Conservation (phyloP, 225 moss, liverwort and hornwort species). For the Polytrichum commune region DNA sequence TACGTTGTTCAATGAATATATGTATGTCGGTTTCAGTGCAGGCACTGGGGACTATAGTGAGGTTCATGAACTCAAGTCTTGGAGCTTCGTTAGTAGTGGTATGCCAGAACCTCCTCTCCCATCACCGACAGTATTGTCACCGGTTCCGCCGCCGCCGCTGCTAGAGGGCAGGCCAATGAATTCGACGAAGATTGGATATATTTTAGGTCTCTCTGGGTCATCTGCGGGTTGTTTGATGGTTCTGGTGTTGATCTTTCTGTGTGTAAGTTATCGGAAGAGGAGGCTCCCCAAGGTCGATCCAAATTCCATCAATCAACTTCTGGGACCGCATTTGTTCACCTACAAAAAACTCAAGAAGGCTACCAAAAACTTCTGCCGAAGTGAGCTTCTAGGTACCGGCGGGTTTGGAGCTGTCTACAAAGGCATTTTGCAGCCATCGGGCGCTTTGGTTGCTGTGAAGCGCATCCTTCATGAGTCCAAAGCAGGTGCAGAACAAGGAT, state of each 20-base stretch:
- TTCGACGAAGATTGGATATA: background rate
- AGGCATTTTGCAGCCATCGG: slow-evolving; percentile 9
- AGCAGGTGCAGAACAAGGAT: slow-evolving; percentile 4
- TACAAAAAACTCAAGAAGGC: slow-evolving; percentile 27
- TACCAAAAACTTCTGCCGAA: slow-evolving; percentile 17
- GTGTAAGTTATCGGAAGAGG: background rate
- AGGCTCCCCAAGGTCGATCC: background rate
- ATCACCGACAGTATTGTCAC: background rate
- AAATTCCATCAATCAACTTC: background rate
- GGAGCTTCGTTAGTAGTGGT: slow-evolving; percentile 21
- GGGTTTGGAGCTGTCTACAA: slow-evolving; percentile 29
- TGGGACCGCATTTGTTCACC: slow-evolving; percentile 22
- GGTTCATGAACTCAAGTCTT: background rate
- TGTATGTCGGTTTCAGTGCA: slow-evolving; percentile 21
- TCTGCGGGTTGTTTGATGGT: background rate
- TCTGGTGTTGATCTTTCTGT: background rate
- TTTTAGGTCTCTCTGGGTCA: background rate
- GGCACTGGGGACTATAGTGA: background rate
- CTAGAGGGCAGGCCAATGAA: background rate
- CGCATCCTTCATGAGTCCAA: slow-evolving; percentile 16
- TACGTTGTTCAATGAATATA: slow-evolving; percentile 5
- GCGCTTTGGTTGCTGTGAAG: background rate
- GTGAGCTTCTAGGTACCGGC: slow-evolving; percentile 18
- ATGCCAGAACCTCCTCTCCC: slow-evolving; percentile 4
- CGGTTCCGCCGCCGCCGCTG: background rate